These are phyloP conservation scores for Penicillium psychrofluorescens DNA, from an alignment of 495 filamentous ascomycete genomes.

Conservation along the genomic window DNA sequence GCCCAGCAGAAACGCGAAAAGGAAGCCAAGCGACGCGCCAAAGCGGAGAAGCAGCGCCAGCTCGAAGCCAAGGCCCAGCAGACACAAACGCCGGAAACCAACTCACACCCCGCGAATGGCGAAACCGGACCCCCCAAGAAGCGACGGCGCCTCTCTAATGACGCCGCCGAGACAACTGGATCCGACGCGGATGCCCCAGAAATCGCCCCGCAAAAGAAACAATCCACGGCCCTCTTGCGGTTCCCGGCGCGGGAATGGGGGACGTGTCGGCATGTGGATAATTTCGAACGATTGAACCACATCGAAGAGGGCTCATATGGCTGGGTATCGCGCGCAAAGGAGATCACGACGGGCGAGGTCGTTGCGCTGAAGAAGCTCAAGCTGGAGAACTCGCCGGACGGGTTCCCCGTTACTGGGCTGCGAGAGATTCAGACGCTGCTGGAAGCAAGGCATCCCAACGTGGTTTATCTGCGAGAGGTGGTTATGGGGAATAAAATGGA, in stretches of 20 bases:
- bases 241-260: slow-evolving; percentile 66
- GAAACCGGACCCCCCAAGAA: slow-evolving; percentile 32
- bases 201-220: slow-evolving; percentile 17
- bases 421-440: slow-evolving; percentile 77
- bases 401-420: slow-evolving; percentile 86
- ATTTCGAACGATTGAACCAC: slow-evolving; percentile 88
- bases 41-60: slow-evolving; percentile 76
- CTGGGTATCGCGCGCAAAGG: slow-evolving; percentile 80
- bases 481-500: slow-evolving; percentile 76
- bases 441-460: slow-evolving; percentile 60
- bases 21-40: slow-evolving; percentile 79
- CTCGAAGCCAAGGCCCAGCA: slow-evolving; percentile 46
- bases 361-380: slow-evolving; percentile 95
- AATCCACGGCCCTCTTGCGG: slow-evolving; percentile 48
- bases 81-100: slow-evolving; percentile 10
- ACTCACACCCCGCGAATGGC: slow-evolving; percentile 8
- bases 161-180: slow-evolving; percentile 23
- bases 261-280: slow-evolving; percentile 73
- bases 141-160: slow-evolving; percentile 41
- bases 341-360: slow-evolving; percentile 72
- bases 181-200: slow-evolving; percentile 16
- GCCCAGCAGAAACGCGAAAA: slow-evolving; percentile 76
- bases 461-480: slow-evolving; percentile 76
- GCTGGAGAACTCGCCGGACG: slow-evolving; percentile 75
- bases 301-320: slow-evolving; percentile 98